Evolutionary conservation across 805 yeast species (phyloP), one percentile per base, ranked within the genome.

Genomic region (Candida montana): DNA sequence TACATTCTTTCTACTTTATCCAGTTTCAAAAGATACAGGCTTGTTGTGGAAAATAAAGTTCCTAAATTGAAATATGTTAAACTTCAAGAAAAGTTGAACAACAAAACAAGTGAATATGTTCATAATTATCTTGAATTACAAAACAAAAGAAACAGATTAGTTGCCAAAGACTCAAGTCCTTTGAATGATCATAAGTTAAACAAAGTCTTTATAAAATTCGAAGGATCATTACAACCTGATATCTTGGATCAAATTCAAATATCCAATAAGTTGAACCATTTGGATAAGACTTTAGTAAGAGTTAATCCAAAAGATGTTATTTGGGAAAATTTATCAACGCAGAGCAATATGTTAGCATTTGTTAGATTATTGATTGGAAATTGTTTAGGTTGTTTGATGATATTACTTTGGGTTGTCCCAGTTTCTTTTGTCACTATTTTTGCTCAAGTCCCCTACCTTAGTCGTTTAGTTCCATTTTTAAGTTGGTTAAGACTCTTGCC

Each of bases 401-500:
- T 82, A 5, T 48, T 76, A 16, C 74, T 77, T 2, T 89, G 95
- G 81, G 85, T 87, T 1, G 59, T 88, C 2, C 96, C 96, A 0
- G 91, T 88, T 1, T 87, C 95, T 0, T 70, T 84, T 44, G 78
- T 87, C 15, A 89, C 91, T 1, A 62, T 87, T 24, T 63, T 89
- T 0, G 77, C 95, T 0, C 95, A 88, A 51, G 65, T 81, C 3
- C 86, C 90, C 0, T 73, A 79, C 46, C 57, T 85, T 36, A 72
- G 82, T 0, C 68, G 72, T 20, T 62, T 82, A 36, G 61, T 83
- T 20, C 93, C 95, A 0, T 68, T 75, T 27, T 59, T 83, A 26
- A 57, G 67, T 1, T 76, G 83, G 77, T 48, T 83, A 10, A 67
- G 75, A 33, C 58, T 61, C 1, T 57, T 78, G 5, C 90, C 95